These are phyloP conservation scores for Coemansia sp. DNA, from an alignment of 192 early-diverging fungal genomes.

Conservation along the genomic window DNA sequence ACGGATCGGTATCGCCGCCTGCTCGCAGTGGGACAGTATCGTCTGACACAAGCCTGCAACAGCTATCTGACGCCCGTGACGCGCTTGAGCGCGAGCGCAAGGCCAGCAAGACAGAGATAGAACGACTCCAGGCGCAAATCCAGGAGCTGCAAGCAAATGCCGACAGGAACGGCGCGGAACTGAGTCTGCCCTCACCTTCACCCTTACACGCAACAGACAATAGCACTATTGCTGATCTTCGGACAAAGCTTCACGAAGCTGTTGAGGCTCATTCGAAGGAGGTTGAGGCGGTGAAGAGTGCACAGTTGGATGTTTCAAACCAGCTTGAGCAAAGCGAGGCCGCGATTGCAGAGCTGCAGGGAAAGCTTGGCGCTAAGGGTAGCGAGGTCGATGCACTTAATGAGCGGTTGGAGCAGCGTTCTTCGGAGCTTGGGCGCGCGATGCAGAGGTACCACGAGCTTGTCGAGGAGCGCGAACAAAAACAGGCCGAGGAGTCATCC, in stretches of 20 bases:
- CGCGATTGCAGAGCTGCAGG: constrained; percentile 7
- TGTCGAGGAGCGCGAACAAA: constrained; percentile 13
- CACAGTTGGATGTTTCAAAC: not conserved
- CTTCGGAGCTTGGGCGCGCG: constrained; percentile 12
- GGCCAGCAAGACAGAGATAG: constrained; percentile 18
- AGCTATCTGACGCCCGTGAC: constrained; percentile 25
- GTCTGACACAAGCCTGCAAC: constrained; percentile 5
- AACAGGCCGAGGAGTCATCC: constrained; percentile 3
- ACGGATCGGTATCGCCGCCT: constrained; percentile 20
- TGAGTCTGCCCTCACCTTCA: not conserved
- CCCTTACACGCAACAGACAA: not conserved
- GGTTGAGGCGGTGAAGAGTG: constrained; percentile 3
- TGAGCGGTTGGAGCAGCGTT: constrained; percentile 10
- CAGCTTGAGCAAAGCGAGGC: constrained; percentile 8
- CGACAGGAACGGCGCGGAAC: not conserved
- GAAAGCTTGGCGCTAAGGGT: constrained; percentile 11
- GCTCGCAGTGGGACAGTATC: not conserved
- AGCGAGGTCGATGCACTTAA: constrained; percentile 14
- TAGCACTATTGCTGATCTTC: constrained; percentile 12
- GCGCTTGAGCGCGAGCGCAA: constrained; percentile 38
- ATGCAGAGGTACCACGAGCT: constrained; percentile 21
- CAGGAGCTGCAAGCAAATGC: constrained; percentile 9
- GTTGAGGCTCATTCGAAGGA: constrained; percentile 1
- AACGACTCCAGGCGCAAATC: constrained; percentile 23
- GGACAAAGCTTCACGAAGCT: constrained; percentile 1